A percentile compares a stretch with the other conserved stretches of the same genome.
Evolutionary conservation across 1,284 basidiomycete genomes (phyloP).

Genomic region (Pseudozyma sp.): DNA sequence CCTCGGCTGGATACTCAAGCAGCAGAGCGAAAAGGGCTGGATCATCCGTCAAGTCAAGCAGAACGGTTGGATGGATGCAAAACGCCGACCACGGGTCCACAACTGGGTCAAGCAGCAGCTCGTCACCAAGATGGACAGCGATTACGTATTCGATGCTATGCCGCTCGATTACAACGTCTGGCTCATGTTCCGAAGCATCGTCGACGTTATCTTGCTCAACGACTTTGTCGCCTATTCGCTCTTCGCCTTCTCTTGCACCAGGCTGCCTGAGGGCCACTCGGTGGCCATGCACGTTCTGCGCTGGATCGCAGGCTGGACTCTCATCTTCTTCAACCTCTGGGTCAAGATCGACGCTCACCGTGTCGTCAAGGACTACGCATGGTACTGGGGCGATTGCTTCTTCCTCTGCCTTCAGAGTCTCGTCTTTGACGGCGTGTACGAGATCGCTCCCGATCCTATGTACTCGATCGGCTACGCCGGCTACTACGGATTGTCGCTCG

Average conservation of each 20-base stretch:
- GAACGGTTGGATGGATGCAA: conserved; percentile 86
- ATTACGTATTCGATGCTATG: conserved; percentile 83
- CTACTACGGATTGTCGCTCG: conserved; percentile 93
- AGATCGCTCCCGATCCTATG: conserved; percentile 88
- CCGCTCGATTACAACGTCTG: conserved; percentile 73
- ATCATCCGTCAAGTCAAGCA: conserved; percentile 84
- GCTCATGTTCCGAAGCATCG: conserved; percentile 89
- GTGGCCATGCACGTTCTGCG: conserved; percentile 80
- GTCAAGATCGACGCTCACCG: conserved; percentile 97
- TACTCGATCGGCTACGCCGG: conserved; percentile 80
- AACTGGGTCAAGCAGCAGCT: conserved; percentile 88
- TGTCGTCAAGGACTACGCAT: conserved; percentile 85
- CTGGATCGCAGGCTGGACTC: conserved; percentile 84
- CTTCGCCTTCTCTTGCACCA: conserved; percentile 82
- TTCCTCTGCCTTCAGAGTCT: conserved; percentile 80
- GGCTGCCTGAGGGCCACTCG: conserved; percentile 81
- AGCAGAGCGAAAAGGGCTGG: conserved; percentile 93
- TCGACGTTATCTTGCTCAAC: conserved; percentile 95
- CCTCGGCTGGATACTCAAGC: conserved; percentile 90
- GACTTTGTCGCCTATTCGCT: conserved; percentile 89
- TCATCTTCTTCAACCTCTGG: conserved; percentile 97
- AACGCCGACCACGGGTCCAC: conserved; percentile 76
- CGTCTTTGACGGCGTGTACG: conserved; percentile 97
- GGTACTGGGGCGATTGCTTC: conserved; percentile 98
- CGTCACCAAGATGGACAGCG: conserved; percentile 88